Evolutionary conservation across 257 asterid genomes (phyloP).

Genomic region (Solanum appendiculatum): DNA sequence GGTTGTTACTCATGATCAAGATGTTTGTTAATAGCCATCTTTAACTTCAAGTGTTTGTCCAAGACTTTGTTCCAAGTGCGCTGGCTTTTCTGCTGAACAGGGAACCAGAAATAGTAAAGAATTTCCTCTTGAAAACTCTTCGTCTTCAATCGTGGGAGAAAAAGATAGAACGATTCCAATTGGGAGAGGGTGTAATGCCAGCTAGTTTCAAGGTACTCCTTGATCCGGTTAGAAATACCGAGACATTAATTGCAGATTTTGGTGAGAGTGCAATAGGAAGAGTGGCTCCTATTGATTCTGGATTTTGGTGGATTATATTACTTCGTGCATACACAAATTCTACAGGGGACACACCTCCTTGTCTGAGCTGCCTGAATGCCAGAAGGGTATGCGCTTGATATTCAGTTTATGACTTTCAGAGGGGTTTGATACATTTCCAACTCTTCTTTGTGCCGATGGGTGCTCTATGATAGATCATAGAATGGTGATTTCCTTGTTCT

Average conservation of each 20-base stretch:
- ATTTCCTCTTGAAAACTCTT: constrained; percentile 56
- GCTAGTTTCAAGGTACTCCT: constrained; percentile 70
- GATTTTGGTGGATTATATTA: constrained; percentile 78
- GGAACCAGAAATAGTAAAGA: constrained; percentile 61
- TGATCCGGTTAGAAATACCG: constrained; percentile 51
- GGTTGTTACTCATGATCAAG: neutral
- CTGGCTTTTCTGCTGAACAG: constrained; percentile 63
- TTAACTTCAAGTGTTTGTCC: constrained; percentile 47
- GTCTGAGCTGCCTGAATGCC: constrained; percentile 68
- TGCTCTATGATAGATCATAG: constrained; percentile 75
- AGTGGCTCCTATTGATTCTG: constrained; percentile 79
- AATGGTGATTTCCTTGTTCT: constrained; percentile 38
- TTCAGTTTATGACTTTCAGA: constrained; percentile 68
- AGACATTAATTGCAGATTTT: constrained; percentile 62
- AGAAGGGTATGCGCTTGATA: constrained; percentile 63
- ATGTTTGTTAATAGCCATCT: constrained; percentile 2
- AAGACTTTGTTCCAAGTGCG: constrained; percentile 72
- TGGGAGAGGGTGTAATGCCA: constrained; percentile 77
- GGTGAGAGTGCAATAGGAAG: constrained; percentile 77
- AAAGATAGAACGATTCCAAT: constrained; percentile 56
- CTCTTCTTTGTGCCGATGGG: constrained; percentile 82
- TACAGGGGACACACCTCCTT: constrained; percentile 58
- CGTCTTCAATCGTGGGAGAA: constrained; percentile 84
- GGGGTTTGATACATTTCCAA: constrained; percentile 69
- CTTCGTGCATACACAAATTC: constrained; percentile 67